These are phyloP conservation scores for Aspergillus sp. DNA, from an alignment of 2,329 filamentous ascomycete species.

Conservation along the genomic window DNA sequence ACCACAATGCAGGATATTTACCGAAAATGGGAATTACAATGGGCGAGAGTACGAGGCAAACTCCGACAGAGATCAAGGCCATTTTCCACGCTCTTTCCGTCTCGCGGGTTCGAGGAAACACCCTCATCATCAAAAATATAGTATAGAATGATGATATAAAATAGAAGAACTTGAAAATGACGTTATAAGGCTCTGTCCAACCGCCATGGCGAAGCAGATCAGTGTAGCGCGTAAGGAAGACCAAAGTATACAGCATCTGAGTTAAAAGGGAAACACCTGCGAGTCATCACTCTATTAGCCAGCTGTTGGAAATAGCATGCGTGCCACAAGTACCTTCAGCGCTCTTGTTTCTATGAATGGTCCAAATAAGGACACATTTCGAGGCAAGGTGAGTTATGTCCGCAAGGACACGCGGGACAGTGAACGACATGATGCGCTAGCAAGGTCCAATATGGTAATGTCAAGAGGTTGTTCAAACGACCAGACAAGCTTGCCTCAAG, in stretches of 20 bases:
- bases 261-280: constrained; percentile 84
- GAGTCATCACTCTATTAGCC: constrained; percentile 4
- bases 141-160: constrained; percentile 82
- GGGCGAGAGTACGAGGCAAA: constrained; percentile 67
- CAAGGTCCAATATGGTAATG: background rate
- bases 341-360: constrained; percentile 84
- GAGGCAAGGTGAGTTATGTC: constrained; percentile 83
- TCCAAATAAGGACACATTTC: constrained; percentile 86
- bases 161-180: constrained; percentile 86
- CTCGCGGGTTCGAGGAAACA: constrained; percentile 85
- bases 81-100: constrained; percentile 92
- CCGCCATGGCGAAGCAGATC: constrained; percentile 64
- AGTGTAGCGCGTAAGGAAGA: constrained; percentile 84
- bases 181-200: constrained; percentile 62
- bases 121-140: constrained; percentile 80
- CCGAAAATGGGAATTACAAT: constrained; percentile 71
- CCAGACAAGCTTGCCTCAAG: background rate
- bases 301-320: background rate
- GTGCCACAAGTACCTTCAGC: constrained; percentile 64
- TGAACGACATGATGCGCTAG: background rate
- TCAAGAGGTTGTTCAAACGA: background rate
- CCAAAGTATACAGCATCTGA: constrained; percentile 79
- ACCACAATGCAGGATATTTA: constrained; percentile 41
- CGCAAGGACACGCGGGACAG: constrained; percentile 70
- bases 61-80: constrained; percentile 67